Percentiles rank a stretch among this genome's conserved stretches.
Conservation (phyloP, 129 eudicot genomes). For the Gnaphalium uliginosum region DNA sequence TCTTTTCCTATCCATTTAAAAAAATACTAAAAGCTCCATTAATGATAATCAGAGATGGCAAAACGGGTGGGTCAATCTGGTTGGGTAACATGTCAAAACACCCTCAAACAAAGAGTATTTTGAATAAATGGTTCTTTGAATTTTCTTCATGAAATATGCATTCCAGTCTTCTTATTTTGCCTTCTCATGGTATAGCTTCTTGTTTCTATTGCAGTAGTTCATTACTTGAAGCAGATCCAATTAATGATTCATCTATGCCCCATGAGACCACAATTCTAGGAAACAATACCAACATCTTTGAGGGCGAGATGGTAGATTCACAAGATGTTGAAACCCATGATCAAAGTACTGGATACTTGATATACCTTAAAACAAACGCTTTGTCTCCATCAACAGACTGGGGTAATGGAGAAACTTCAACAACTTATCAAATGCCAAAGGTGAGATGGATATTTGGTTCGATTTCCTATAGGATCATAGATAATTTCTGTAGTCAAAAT, state of each 20-base stretch:
- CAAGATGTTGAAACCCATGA: slow-evolving; percentile 29
- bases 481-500: too few species aligned
- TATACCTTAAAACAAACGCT: slow-evolving; percentile 33
- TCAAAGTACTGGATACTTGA: slow-evolving; percentile 39
- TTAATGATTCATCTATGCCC: slow-evolving; percentile 27
- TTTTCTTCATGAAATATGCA: slow-evolving; percentile 7
- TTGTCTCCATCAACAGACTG: slow-evolving; percentile 42
- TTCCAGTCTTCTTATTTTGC: slow-evolving; percentile 8
- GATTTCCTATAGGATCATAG: too few species aligned
- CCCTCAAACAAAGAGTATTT: not conserved
- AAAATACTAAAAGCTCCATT: too few species aligned
- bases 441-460: too few species aligned
- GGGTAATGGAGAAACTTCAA: slow-evolving; percentile 36
- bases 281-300: slow-evolving; percentile 33
- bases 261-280: slow-evolving; percentile 26
- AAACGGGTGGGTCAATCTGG: not conserved
- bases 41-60: not conserved
- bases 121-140: not conserved
- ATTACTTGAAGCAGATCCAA: slow-evolving; percentile 55
- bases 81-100: not conserved
- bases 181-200: slow-evolving; percentile 31
- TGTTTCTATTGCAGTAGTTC: slow-evolving; percentile 45
- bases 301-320: slow-evolving; percentile 27
- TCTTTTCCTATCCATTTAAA: slow-evolving; percentile 26
- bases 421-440: slow-evolving; percentile 31